Evolutionary conservation across 352 stramenopile species (phyloP), one percentile per base, ranked within the genome.

Genomic region (Phytophthora fragariae): DNA sequence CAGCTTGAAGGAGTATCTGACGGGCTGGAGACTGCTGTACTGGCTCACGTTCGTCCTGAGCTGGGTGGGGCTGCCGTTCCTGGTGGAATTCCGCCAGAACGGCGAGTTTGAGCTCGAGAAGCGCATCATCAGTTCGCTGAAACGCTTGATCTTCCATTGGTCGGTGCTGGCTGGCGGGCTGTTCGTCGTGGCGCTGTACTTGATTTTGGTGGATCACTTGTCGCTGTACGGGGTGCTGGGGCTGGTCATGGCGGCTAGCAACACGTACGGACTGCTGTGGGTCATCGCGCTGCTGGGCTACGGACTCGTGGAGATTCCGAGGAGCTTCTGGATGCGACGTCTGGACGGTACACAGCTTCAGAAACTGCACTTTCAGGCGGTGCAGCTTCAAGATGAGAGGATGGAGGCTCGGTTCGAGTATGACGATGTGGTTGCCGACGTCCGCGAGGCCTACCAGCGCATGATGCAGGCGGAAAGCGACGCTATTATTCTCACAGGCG

Each of bases 251-350:
- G 83, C 86, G 3, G 69, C 66, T 1, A 83, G 76, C 39, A 93
- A 94, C 71, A 90, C 84, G 14, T 94, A 94, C 65, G 85, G 87
- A 10, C 57, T 94, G 35, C 60, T 80, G 11, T 90, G 82, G 82
- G 71, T 91, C 37, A 90, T 92, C 37, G 61, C 76, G 17, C 70
- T 94, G 46, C 72, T 94, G 6, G 87, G 85, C 0, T 87, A 89
- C 58, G 87, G 87, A 10, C 82, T 94, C 31, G 81, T 85, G 7
- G 82, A 88, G 33, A 83, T 91, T 56, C 87, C 87, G 0, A 78
- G 85, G 0, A 67, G 63, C 2, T 75, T 92, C 10, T 94, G 84
- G 82, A 76, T 62, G 35, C 74, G 77, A 37, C 75, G 81, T 1
- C 35, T 78, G 2, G 81, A 84, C n/a, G 72, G 81, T 44, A 50